Conservation (phyloP, 805 yeast genomes). For the Candida insectalens region DNA sequence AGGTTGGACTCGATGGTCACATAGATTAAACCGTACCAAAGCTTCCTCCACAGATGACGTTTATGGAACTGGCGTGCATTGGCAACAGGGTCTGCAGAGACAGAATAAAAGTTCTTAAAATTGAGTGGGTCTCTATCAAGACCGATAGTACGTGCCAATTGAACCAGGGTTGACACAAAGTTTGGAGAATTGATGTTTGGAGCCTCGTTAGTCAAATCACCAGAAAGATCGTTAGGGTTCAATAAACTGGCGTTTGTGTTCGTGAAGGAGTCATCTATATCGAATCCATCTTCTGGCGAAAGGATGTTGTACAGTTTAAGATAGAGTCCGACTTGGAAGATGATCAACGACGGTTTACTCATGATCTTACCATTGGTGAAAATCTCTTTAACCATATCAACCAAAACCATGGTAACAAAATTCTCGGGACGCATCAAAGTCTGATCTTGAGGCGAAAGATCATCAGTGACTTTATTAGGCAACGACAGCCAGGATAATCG, state of each 20-base stretch:
- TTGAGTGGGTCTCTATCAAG: conserved; percentile 39
- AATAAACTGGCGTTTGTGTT: conserved; percentile 11
- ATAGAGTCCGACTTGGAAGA: conserved; percentile 51
- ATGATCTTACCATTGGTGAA: conserved; percentile 32
- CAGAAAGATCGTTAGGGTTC: conserved; percentile 25
- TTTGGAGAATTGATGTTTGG: conserved; percentile 27
- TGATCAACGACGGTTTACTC: conserved; percentile 35
- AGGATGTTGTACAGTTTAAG: conserved; percentile 44
- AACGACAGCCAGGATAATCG: conserved; percentile 48
- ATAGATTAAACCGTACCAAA: conserved; percentile 27
- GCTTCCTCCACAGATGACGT: conserved; percentile 31
- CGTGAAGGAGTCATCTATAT: conserved; percentile 31
- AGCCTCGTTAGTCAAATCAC: conserved; percentile 24
- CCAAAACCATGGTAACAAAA: conserved; percentile 29
- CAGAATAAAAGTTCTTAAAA: conserved; percentile 24
- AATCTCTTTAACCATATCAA: conserved; percentile 36
- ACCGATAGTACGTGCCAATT: conserved; percentile 37
- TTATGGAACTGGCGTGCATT: conserved; percentile 22
- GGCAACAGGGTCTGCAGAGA: conserved; percentile 20
- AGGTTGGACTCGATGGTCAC: conserved; percentile 25
- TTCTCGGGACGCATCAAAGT: conserved; percentile 30
- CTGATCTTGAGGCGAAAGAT: conserved; percentile 21
- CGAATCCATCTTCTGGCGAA: conserved; percentile 49
- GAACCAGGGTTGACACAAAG: conserved; percentile 27
- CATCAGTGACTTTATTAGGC: conserved; percentile 29